Conservation (phyloP, 345 rosid genomes). For the Hirschfeldia incana region DNA sequence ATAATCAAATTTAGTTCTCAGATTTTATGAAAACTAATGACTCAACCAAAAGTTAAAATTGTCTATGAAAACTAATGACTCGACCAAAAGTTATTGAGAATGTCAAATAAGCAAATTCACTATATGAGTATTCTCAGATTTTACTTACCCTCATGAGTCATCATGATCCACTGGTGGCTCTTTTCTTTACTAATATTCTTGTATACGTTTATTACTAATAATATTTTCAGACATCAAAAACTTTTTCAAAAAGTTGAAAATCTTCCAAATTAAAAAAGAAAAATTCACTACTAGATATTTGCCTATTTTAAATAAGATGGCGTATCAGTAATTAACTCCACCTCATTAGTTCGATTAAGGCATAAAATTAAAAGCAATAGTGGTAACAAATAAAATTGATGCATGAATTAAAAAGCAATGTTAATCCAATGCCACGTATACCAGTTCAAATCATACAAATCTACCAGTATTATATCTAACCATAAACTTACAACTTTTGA, state of each 20-base stretch:
- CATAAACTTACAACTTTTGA: background rate
- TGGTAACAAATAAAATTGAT: conserved; percentile 4
- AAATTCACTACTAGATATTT: background rate
- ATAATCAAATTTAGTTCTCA: too few relatives aligned
- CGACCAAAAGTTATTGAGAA: too few relatives aligned
- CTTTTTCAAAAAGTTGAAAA: background rate
- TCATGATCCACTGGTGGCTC: too few relatives aligned
- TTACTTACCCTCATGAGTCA: too few relatives aligned
- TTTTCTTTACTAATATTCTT: too few relatives aligned
- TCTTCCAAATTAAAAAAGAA: background rate
- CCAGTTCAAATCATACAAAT: background rate
- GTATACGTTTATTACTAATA: too few relatives aligned
- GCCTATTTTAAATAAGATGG: background rate
- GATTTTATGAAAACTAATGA: too few relatives aligned
- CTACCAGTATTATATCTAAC: background rate
- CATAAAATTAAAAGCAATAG: background rate
- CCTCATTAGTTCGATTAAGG: conserved; percentile 1
- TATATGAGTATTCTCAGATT: too few relatives aligned
- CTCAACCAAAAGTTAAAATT: too few relatives aligned
- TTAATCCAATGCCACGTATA: background rate
- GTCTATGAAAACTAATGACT: too few relatives aligned
- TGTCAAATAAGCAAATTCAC: too few relatives aligned
- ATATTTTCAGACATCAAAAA: background rate
- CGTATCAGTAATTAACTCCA: background rate
- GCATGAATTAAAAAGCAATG: background rate